Percentiles rank a stretch among this genome's conserved stretches.
Conservation (phyloP, 2,329 filamentous ascomycete genomes). For the Coniochaeta ligniaria region DNA sequence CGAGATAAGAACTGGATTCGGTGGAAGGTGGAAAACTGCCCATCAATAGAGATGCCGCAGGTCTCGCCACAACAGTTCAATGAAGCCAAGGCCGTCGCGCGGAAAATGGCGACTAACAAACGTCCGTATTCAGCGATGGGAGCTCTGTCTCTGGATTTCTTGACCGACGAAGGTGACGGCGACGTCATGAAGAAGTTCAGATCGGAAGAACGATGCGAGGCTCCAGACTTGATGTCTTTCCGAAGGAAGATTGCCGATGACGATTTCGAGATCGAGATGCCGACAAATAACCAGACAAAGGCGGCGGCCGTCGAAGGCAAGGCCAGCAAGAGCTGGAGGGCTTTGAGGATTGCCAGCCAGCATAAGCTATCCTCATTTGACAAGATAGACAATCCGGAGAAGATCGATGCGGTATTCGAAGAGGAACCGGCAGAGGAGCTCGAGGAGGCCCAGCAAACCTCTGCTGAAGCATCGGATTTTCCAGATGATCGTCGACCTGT, state of each 20-base stretch:
- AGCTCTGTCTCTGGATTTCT: slow-evolving; percentile 69
- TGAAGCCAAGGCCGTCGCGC: slow-evolving; percentile 59
- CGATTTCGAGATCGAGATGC: slow-evolving; percentile 82
- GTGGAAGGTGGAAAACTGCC: slow-evolving; percentile 95
- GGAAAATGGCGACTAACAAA: slow-evolving; percentile 62
- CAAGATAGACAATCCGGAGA: slow-evolving; percentile 77
- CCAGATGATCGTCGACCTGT: slow-evolving; percentile 48
- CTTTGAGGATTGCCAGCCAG: slow-evolving; percentile 71
- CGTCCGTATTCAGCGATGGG: slow-evolving; percentile 62
- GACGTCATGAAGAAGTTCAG: slow-evolving; percentile 64
- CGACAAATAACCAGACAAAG: slow-evolving; percentile 54
- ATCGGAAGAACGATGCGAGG: slow-evolving; percentile 52
- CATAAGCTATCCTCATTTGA: slow-evolving; percentile 74
- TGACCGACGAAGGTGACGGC: slow-evolving; percentile 54
- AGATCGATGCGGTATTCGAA: slow-evolving; percentile 51
- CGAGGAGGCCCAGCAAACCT: slow-evolving; percentile 25
- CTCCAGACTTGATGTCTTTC: slow-evolving; percentile 66
- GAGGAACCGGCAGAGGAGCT: slow-evolving; percentile 26
- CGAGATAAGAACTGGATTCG: slow-evolving; percentile 98
- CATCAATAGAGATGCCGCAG: slow-evolving; percentile 70
- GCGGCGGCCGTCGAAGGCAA: slow-evolving; percentile 59
- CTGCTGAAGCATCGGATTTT: slow-evolving; percentile 17
- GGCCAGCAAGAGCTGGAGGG: slow-evolving; percentile 85
- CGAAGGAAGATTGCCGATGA: slow-evolving; percentile 68
- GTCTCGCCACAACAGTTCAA: slow-evolving; percentile 63